Evolutionary conservation across 495 filamentous ascomycete genomes (phyloP), one percentile per base, ranked within the genome.

Genomic region (Pseudoneurospora amorphoporcata): DNA sequence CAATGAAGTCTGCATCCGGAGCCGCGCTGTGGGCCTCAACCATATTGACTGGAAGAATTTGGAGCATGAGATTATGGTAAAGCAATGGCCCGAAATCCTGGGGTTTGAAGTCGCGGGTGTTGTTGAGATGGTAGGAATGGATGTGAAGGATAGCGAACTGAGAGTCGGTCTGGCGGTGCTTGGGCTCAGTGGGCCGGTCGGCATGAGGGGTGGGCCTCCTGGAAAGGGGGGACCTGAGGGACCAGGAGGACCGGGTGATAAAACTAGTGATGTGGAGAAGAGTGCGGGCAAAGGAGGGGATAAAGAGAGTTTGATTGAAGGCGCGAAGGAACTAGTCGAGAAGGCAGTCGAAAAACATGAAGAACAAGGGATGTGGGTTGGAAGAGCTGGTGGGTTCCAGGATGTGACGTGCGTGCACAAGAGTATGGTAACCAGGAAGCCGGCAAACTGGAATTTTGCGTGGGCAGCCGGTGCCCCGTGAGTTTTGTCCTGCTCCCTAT

Each of bases 381-480:
- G 47, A 29, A 72, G 76, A 43, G 73, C 73, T 7, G 81, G 78
- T 29, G 77, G 81, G 16, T 86, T 82, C 72, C 84, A 86, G 65
- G 81, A 84, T 38, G 76, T 79, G 39, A 77, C 76, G 32, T 73
- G 77, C 17, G 78, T 82, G 17, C 79, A 80, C 3, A 77, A 80
- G 70, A 69, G 79, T 16, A 80, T 75, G 16, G 80, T 84, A 6
- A 80, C 80, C 4, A 78, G 80, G 73, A 86, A 85, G 70, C 85
- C 85, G 2, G 74, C 35, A 3, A 32, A 16, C 16, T 74, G 76
- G 75, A 73, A 35, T n/a, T 83, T 85, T 71, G 81, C 79, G 69
- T 78, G 85, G 37, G 83, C 85, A 5, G 79, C 82, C 19, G 82
- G 84, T 12, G 74, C 82, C 14, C 80, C 82, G 82, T 85, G 74